These are phyloP conservation scores for Berkeleyomyces rouxiae DNA, from an alignment of 2,329 filamentous ascomycete genomes.

Conservation along the genomic window DNA sequence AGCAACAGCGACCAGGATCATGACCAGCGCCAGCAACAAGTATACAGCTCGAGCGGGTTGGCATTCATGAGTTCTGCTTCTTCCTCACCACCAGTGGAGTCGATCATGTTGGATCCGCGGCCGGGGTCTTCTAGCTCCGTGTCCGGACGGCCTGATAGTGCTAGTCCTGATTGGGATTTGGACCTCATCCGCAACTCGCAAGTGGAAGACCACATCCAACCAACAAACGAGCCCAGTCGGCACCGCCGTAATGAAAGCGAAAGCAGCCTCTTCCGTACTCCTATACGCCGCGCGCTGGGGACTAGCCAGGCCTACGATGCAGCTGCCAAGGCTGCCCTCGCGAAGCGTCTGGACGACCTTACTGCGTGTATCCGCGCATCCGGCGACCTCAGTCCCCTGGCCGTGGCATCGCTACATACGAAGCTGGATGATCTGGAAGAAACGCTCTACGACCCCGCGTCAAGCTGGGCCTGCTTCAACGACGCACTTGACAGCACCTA, in stretches of 20 bases:
- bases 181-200: not conserved
- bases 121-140: not conserved
- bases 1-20: not conserved
- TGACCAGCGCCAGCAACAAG: not conserved
- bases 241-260: conserved; percentile 8
- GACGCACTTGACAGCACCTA: conserved; percentile 6
- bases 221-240: conserved; percentile 2
- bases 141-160: not conserved
- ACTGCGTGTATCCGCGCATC: conserved; percentile 9
- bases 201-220: conserved; percentile 1
- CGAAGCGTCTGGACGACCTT: conserved; percentile 11
- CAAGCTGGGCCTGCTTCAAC: conserved; percentile 5
- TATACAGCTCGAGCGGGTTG: not conserved
- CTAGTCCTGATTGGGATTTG: not conserved
- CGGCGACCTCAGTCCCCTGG: conserved; percentile 9
- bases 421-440: conserved; percentile 11
- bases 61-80: not conserved
- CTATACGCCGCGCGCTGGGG: conserved; percentile 10
- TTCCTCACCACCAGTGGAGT: not conserved
- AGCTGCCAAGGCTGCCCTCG: conserved; percentile 10
- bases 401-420: conserved; percentile 9
- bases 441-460: conserved; percentile 8
- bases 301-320: conserved; percentile 13
- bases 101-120: not conserved
- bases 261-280: conserved; percentile 2